Evolutionary conservation across 768 basidiomycete species (phyloP), one percentile per base, ranked within the genome.

Genomic region (Boletus reticuloceps): DNA sequence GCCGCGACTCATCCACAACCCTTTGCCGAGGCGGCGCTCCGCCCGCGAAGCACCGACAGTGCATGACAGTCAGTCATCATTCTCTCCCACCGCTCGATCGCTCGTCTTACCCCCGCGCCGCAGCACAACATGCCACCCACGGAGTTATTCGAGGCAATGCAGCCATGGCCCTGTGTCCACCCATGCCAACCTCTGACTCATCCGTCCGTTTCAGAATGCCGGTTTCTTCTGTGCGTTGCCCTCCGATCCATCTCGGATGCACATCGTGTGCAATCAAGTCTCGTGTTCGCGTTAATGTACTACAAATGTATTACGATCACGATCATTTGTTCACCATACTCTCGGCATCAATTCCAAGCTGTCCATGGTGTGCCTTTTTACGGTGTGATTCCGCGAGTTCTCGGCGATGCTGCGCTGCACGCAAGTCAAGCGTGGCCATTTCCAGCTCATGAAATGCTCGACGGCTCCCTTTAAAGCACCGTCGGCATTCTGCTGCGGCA

Each of bases 141-240:
- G 58, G 71, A 76, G 55, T 60, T 88, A 50, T 88, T 90, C 63
- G 73, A 79, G 64, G 80, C 85, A 39, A 90, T 91, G 87, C 88
- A 89, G 81, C 4, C 83, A 57, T 31, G 71, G 49, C 47, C 55
- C 46, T 47, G 29, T 56, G 39, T 27, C 45, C 20, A 37, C 39
- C 31, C 37, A 27, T 47, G 12, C 36, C 56, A 46, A 3, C 51
- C 31, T 37, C 38, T 51, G 55, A 51, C 58, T 54, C 54, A 55
- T 47, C 52, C 14, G 27, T 48, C 53, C 3, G 34, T 59, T 58
- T 55, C 63, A 89, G 86, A 76, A 79, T 13, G 74, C 79, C 49
- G 86, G 84, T 14, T 88, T 89, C 69, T 89, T 81, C 69, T 89
- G 85, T 65, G 79, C 83, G 3, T 68, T 86, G 44, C 85, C 86